Evolutionary conservation across 768 basidiomycete genomes (phyloP), one percentile per base, ranked within the genome.

Genomic region (Leccinum truebloodii): DNA sequence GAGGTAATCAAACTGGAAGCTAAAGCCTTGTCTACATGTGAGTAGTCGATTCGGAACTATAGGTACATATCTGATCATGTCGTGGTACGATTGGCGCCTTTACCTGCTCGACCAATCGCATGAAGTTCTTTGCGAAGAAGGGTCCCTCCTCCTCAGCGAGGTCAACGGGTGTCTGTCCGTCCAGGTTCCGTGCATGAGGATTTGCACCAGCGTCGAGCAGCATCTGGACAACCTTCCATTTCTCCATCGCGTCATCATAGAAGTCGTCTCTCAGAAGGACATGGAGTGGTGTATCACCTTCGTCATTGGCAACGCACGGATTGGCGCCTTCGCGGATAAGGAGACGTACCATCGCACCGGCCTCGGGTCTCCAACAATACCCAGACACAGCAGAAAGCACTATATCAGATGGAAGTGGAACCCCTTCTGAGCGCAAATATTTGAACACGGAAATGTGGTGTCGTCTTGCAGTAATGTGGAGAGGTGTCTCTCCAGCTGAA

Each of bases 291-390:
- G 48, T 49, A 49, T 49, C 13, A 7, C 48, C 48, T 3, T 22
- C 0, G 22, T 24, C 14, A 22, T 49, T 6, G 1, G 16, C 22
- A 49, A 24, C 48, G 22, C 48, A 49, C 2, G 48, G 48, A 49
- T 14, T 22, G 2, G 48, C 48, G 22, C 48, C 48, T 14, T 49
- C 48, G 22, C 13, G 48, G 13, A 49, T 49, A 13, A 49, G 48
- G 13, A 24, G 3, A 49, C 48, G 22, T 24, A 49, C 7, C 48
- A 22, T 24, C 6, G n/a, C 41, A n/a, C 4, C 5, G 14, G 12
- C 20, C 10, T 2, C 0, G 7, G 39, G n/a, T 2, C 0, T 3
- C 3, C 0, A n/a, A 2, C 1, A 9, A 10, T n/a, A 32, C n/a
- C 7, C 0, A 28, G 26, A 28, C 26, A 7, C 28, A 28, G 28